Base-by-base conservation (phyloP, 805 yeast species). In the Kodamaea lidongshanica region DNA sequence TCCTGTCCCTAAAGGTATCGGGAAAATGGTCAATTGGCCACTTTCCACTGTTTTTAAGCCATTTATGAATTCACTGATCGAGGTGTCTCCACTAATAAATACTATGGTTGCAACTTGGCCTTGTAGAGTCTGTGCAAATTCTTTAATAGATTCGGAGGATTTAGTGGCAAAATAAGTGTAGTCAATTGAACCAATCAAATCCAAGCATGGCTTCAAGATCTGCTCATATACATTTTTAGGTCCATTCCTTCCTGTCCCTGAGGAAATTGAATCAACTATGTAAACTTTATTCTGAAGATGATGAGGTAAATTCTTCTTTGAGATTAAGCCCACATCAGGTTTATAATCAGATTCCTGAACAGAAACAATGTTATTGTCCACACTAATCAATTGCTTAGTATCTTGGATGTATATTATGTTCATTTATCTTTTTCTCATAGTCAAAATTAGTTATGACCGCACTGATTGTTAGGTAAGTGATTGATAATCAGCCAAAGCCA, bases 11-110 rank as follows among this genome's bases (percentile, higher is more conserved):
- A 77, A 64, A 0, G 96, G 94, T 10, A 88, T 50, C 21, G 58
- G 57, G 19, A 56, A 42, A 2, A 73, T 31, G 1, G 44, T 40
- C 5, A 61, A 32, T 1, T 30, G 24, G 2, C 33, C 24, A 3
- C 14, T 12, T 27, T 6, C 16, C 7, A 5, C 30, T 10, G 12
- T 19, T 17, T 12, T 28, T 8, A 69, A 49, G 12, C 53, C 61
- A 48, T 87, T 87, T 33, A 85, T 43, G 29, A 88, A 73, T 50
- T 88, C 96, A 28, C 71, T 74, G 4, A 85, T 59, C 1, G 94
- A 77, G 1, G 96, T 87, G 48, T 88, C 96, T 2, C 96, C 96
- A 21, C 94, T 80, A 6, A 88, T 53, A 19, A 87, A 57, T 2
- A 83, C 48, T 7, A 81, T 56, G 1, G 81, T 70, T 14, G 62